Percentiles rank a stretch among this genome's conserved stretches.
phyloP scores from a whole-genome alignment of 108 stramenopile genomes.

The Aurantiochytrium sp. region DNA sequence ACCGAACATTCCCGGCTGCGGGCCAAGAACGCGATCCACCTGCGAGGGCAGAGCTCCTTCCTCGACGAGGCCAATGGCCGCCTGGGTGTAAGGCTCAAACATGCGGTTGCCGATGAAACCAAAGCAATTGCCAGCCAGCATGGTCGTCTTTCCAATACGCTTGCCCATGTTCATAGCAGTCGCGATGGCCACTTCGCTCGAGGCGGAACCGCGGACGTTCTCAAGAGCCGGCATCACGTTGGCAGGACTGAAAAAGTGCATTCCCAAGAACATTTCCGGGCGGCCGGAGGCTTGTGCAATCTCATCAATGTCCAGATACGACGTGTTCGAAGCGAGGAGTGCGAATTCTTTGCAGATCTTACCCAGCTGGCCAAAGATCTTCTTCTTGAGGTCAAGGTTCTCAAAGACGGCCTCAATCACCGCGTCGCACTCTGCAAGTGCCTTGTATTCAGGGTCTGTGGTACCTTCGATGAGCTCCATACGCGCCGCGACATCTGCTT shows the following conservation, averaged over 20 bases:
- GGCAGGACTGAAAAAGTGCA: constrained; percentile 94
- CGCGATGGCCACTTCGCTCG: constrained; percentile 55
- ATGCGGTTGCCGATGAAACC: constrained; percentile 96
- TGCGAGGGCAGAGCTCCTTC: constrained; percentile 51
- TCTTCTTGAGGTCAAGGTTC: constrained; percentile 77
- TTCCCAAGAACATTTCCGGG: constrained; percentile 64
- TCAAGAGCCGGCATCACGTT: constrained; percentile 89
- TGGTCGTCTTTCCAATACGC: constrained; percentile 74
- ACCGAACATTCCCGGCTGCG: constrained; percentile 48
- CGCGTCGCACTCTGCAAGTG: constrained; percentile 52
- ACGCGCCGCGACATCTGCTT: background rate
- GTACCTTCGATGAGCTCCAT: background rate
- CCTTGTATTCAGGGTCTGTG: constrained; percentile 29
- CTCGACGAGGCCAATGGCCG: constrained; percentile 58
- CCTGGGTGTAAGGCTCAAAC: constrained; percentile 70
- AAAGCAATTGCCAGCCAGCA: constrained; percentile 89
- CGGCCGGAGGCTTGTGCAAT: constrained; percentile 54
- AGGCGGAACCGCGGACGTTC: constrained; percentile 66
- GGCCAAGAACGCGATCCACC: constrained; percentile 62
- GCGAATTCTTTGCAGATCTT: constrained; percentile 49
- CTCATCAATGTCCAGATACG: constrained; percentile 82
- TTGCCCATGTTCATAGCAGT: constrained; percentile 64
- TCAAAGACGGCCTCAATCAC: constrained; percentile 95
- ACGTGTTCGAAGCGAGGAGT: constrained; percentile 69
- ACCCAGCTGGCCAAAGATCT: constrained; percentile 67